Base-by-base conservation (phyloP, 148 eudicot genomes). In the Rheum nobile region DNA sequence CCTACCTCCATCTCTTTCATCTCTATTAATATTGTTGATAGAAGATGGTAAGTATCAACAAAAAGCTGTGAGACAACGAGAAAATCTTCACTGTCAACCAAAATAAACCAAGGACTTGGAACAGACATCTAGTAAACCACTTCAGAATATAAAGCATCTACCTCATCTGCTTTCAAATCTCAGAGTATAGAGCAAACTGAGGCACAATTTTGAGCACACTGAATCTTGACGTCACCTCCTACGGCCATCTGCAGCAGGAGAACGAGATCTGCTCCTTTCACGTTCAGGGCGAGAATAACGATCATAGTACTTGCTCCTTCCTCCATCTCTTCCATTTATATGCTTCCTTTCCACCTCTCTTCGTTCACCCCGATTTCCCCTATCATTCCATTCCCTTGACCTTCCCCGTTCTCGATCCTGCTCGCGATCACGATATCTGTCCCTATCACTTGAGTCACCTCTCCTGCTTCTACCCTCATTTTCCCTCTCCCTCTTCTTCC, bases 391-490 rank as follows among this genome's bases (percentile, higher is more conserved):
- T 0, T 86, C 91, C 74, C 81, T 82, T 39, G 82, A 82, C 72
- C 87, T 81, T 34, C 83, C 93, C 73, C 79, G 88, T 52, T 80
- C 85, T 73, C 85, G 80, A 68, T 84, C 84, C 71, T 77, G 88
- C 46, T 80, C 85, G 71, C 85, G 81, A 68, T 84, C 84, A 74
- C 86, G 89, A 63, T 79, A 48, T 77, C 84, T 84, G 67, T 87
- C 93, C 85, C 92, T 81, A 74, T 95, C 98, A 76, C 85, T 76
- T 28, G 99, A 95, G 52, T 72, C 83, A 83, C 97, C 90, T 82
- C 97, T 88, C 81, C 91, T 82, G 71, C 73, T 81, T 78, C 87
- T 88, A 75, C 85, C 78, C 82, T 88, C 93, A 70, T 41, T 3
- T 78, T 86, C 97, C 81, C 88, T 90, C 75, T 91, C 97, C 72